phyloP scores from a whole-genome alignment of 805 yeast species.

The Jamesozyma rosinii region DNA sequence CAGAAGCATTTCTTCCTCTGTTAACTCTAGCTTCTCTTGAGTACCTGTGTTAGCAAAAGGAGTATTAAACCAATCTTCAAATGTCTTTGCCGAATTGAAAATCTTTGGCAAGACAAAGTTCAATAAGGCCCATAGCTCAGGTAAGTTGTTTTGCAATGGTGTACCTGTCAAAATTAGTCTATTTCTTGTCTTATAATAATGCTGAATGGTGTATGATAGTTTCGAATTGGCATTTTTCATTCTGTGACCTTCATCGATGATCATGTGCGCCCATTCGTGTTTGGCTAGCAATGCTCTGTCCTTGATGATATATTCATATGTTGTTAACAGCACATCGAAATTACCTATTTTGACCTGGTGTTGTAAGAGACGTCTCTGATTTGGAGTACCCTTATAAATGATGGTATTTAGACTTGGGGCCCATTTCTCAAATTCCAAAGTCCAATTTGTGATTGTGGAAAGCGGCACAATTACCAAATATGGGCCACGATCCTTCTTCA shows the following conservation, averaged over 20 bases:
- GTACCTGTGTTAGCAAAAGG: constrained; percentile 81
- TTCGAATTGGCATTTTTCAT: constrained; percentile 76
- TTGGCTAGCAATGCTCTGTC: constrained; percentile 64
- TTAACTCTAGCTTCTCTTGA: constrained; percentile 69
- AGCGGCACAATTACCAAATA: constrained; percentile 75
- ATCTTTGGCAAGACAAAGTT: constrained; percentile 77
- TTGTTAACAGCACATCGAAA: constrained; percentile 68
- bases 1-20: constrained; percentile 79
- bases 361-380: constrained; percentile 57
- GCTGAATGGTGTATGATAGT: constrained; percentile 59
- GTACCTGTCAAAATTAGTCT: constrained; percentile 81
- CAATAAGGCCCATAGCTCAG: constrained; percentile 77
- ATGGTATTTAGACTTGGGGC: constrained; percentile 69
- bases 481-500: constrained; percentile 56
- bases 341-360: constrained; percentile 56
- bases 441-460: constrained; percentile 81
- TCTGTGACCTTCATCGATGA: constrained; percentile 85
- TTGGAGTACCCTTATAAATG: constrained; percentile 71
- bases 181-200: constrained; percentile 64
- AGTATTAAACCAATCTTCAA: constrained; percentile 85
- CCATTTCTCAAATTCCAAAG: constrained; percentile 78
- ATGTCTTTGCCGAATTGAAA: constrained; percentile 76
- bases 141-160: constrained; percentile 75
- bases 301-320: constrained; percentile 72
- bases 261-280: constrained; percentile 76